A percentile compares a stretch with the other conserved stretches of the same genome.
phyloP scores from a whole-genome alignment of 1,284 basidiomycete species.

The Gymnopus androsaceus region DNA sequence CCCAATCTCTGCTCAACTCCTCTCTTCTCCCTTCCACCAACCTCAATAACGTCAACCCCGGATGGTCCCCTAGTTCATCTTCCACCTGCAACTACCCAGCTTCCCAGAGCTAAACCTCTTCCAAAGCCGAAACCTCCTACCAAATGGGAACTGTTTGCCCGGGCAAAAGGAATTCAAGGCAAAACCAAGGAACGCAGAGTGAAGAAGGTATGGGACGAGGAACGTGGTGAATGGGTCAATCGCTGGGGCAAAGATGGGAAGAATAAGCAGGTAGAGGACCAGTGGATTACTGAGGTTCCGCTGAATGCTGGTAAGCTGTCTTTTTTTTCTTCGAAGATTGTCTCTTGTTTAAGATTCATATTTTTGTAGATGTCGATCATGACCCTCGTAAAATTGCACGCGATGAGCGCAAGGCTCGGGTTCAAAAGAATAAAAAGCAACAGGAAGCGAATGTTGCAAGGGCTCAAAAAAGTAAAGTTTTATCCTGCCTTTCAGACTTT shows the following conservation, averaged over 20 bases:
- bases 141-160: constrained; percentile 97
- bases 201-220: constrained; percentile 92
- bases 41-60: constrained; percentile 66
- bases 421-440: constrained; percentile 87
- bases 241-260: constrained; percentile 92
- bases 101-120: constrained; percentile 90
- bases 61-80: constrained; percentile 87
- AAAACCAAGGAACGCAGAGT: constrained; percentile 59
- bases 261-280: constrained; percentile 86
- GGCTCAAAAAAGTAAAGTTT: constrained; percentile 39
- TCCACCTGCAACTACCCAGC: constrained; percentile 71
- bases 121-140: constrained; percentile 92
- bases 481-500: no score
- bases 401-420: constrained; percentile 76
- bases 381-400: constrained; percentile 81
- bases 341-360: constrained; percentile 14
- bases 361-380: constrained; percentile 60
- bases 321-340: constrained; percentile 1
- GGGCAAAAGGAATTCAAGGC: constrained; percentile 91
- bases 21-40: constrained; percentile 84
- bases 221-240: constrained; percentile 90
- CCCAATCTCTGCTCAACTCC: constrained; percentile 80
- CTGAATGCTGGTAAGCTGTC: constrained; percentile 78
- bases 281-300: constrained; percentile 94
- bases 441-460: constrained; percentile 79